Evolutionary conservation across 2,329 filamentous ascomycete genomes (phyloP).

Genomic region (Periconia sp.): DNA sequence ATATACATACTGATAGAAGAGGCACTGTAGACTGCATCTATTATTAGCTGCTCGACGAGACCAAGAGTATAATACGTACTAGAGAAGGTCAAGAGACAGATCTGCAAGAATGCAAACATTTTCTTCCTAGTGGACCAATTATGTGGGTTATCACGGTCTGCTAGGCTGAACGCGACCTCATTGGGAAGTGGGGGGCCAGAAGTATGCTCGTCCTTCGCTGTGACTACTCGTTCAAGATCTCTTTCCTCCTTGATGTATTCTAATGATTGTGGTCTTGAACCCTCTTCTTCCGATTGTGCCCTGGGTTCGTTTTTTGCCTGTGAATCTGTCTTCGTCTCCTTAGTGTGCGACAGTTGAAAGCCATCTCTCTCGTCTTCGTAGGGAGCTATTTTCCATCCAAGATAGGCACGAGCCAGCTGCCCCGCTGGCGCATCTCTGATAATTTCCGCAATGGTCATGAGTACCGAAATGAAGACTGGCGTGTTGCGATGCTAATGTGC

Average conservation of each 20-base stretch:
- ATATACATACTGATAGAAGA: too few species aligned
- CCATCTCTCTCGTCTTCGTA: conserved; percentile 5
- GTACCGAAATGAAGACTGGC: too few species aligned
- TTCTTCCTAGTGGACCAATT: conserved; percentile 29
- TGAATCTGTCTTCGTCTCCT: too few species aligned
- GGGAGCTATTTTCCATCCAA: conserved; percentile 3
- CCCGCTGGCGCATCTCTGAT: conserved; percentile 4
- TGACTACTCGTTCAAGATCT: too few species aligned
- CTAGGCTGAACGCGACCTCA: background rate
- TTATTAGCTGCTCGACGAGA: too few species aligned
- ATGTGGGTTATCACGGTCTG: conserved; percentile 27
- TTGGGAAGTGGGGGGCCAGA: background rate
- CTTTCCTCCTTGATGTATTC: too few species aligned
- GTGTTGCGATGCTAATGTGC: too few species aligned
- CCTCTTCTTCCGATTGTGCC: too few species aligned
- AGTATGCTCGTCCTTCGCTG: too few species aligned
- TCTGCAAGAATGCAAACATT: conserved; percentile 21
- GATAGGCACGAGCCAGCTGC: conserved; percentile 2
- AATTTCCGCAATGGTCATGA: conserved; percentile 3
- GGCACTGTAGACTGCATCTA: too few species aligned
- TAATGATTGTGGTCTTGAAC: too few species aligned
- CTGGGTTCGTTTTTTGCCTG: too few species aligned
- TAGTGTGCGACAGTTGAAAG: background rate
- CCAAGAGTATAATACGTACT: background rate
- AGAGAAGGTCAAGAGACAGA: conserved; percentile 3